Evolutionary conservation across 2,329 filamentous ascomycete species (phyloP), one percentile per base, ranked within the genome.

Genomic region (Cercospora brassicicola): DNA sequence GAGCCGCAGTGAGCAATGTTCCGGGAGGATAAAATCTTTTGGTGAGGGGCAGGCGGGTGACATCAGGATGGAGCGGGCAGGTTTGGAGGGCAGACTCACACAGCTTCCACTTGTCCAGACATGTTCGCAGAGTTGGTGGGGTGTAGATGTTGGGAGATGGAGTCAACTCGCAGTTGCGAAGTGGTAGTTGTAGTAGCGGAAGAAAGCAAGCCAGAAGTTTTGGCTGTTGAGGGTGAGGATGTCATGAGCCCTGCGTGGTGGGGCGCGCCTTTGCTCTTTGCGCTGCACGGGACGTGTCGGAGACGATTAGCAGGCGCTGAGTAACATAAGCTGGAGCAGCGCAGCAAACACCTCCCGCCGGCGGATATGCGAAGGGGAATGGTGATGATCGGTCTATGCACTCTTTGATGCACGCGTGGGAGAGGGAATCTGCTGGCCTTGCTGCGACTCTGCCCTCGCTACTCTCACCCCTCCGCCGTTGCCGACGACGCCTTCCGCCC

Each of bases 71-170:
- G n/a, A n/a, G n/a, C n/a, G n/a, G n/a, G n/a, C n/a, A n/a, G n/a
- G n/a, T n/a, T n/a, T n/a, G 42, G 28, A 26, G 23, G 33, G 20
- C 55, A 18, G 42, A 72, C 70, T 70, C 67, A 73, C 72, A 73
- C 72, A 64, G 72, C 56, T 64, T 72, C 30, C 55, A 15, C 69
- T 61, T 53, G 59, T 26, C 42, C 31, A 36, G 70, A 71, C 72
- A 73, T 73, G 68, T 28, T 73, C 59, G 64, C 57, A 18, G 57
- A 31, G 23, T 30, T 45, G 36, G 63, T 36, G 20, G 42, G 31
- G 56, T 33, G 66, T 39, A 72, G 59, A 59, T 72, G 71, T 53
- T 67, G 55, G n/a, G 70, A 66, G 28, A 72, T 56, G 57, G 64
- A 66, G 55, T 62, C 62, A 53, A 70, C 63, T 56, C 70, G 70